These are phyloP conservation scores for Puya raimondii DNA, from an alignment of 176 grass and related monocot genomes.

Conservation along the genomic window DNA sequence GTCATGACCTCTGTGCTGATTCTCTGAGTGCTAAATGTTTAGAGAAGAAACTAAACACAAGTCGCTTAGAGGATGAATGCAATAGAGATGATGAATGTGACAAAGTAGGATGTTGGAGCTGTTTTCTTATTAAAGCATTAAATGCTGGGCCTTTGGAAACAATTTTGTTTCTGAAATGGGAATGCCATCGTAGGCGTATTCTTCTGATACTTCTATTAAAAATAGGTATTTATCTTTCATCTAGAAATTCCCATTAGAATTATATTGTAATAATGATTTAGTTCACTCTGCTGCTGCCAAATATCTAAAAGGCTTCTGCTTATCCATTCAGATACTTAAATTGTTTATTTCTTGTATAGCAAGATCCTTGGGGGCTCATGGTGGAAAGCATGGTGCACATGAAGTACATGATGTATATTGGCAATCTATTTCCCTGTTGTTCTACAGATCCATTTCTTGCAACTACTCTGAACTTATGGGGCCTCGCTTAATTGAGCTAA, in stretches of 20 bases:
- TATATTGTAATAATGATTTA: neutral
- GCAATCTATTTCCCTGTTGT: constrained; percentile 54
- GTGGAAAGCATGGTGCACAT: constrained; percentile 35
- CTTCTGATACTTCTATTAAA: constrained; percentile 55
- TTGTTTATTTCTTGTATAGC: constrained; percentile 37
- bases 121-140: constrained; percentile 38
- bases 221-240: constrained; percentile 47
- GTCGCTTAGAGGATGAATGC: constrained; percentile 5
- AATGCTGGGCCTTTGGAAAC: constrained; percentile 42
- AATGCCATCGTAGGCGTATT: constrained; percentile 29
- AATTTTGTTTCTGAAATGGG: constrained; percentile 46
- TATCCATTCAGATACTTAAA: neutral
- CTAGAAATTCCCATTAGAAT: neutral
- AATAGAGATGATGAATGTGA: constrained; percentile 23
- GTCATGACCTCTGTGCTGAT: constrained; percentile 14
- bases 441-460: constrained; percentile 40
- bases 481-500: constrained; percentile 34
- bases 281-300: neutral
- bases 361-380: constrained; percentile 37
- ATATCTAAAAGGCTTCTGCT: neutral
- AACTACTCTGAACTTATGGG: constrained; percentile 32
- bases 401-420: constrained; percentile 64
- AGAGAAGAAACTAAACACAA: neutral
- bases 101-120: constrained; percentile 62
- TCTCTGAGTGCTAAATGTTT: constrained; percentile 9